These are phyloP conservation scores for Scheffersomyces titani DNA, from an alignment of 1,139 yeast species.

Conservation along the genomic window DNA sequence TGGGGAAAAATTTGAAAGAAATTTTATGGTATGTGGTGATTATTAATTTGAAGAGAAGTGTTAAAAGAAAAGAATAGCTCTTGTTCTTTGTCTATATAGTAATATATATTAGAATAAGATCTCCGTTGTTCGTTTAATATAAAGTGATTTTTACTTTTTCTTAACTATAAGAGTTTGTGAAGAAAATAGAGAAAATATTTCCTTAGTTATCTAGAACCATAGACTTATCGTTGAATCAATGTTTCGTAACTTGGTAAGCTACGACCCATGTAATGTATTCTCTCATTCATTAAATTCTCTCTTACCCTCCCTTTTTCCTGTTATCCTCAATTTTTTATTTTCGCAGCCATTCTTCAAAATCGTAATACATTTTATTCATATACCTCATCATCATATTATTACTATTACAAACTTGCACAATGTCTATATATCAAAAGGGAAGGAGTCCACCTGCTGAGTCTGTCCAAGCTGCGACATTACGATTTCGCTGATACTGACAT, in stretches of 20 bases:
- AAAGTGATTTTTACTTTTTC: no score
- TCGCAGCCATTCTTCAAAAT: not conserved
- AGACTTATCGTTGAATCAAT: no score
- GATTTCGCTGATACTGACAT: constrained; percentile 2
- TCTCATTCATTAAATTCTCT: no score
- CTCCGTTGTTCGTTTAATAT: not conserved
- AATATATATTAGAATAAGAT: no score
- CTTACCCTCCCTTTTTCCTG: no score
- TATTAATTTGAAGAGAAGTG: not conserved
- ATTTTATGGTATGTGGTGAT: not conserved
- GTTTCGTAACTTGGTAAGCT: no score
- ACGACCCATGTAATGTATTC: no score
- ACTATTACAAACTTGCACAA: not conserved
- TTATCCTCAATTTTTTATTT: no score
- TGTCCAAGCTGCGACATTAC: not conserved
- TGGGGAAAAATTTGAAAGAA: not conserved
- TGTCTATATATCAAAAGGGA: not conserved
- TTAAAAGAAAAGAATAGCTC: not conserved
- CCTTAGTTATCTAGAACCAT: no score
- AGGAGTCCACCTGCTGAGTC: not conserved
- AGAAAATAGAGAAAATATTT: no score
- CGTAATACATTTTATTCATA: not conserved
- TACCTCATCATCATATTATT: not conserved
- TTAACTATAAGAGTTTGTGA: not conserved
- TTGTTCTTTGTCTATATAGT: not conserved